A percentile compares a stretch with the other conserved stretches of the same genome.
Evolutionary conservation across 495 filamentous ascomycete species (phyloP).

Genomic region (Aspergillus wentii): DNA sequence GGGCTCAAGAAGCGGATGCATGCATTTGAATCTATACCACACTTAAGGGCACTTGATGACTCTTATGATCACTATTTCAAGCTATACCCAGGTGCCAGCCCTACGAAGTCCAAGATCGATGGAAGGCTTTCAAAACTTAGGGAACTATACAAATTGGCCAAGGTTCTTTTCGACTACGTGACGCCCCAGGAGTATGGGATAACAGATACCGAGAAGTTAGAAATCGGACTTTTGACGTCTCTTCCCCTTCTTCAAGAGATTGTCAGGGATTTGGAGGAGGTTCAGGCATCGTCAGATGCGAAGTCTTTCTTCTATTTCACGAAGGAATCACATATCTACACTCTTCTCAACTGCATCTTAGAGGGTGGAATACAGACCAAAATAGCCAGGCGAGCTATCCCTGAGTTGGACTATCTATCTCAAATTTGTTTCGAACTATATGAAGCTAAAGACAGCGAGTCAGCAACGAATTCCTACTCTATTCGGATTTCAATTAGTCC

Average conservation of each 20-base stretch:
- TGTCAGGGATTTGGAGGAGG: slow-evolving; percentile 92
- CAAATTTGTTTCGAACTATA: slow-evolving; percentile 98
- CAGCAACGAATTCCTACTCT: slow-evolving; percentile 76
- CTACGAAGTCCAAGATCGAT: slow-evolving; percentile 79
- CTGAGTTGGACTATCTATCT: slow-evolving; percentile 94
- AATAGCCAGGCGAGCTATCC: slow-evolving; percentile 84
- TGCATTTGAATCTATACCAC: slow-evolving; percentile 38
- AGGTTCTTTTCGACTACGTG: slow-evolving; percentile 96
- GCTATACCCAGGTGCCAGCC: slow-evolving; percentile 69
- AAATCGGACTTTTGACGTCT: slow-evolving; percentile 92
- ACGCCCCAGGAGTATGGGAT: slow-evolving; percentile 98
- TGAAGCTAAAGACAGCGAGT: slow-evolving; percentile 78
- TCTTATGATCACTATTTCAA: slow-evolving; percentile 74
- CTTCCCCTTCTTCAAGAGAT: slow-evolving; percentile 92
- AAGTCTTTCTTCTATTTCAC: slow-evolving; percentile 99
- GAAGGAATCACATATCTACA: slow-evolving; percentile 98
- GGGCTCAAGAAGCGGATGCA: slow-evolving; percentile 42
- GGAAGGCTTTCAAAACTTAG: slow-evolving; percentile 79
- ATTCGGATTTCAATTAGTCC: slow-evolving; percentile 95
- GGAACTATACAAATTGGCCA: slow-evolving; percentile 87
- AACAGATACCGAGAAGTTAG: slow-evolving; percentile 86
- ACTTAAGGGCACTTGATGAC: slow-evolving; percentile 41
- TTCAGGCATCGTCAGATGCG: slow-evolving; percentile 86
- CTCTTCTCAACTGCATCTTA: slow-evolving; percentile 92
- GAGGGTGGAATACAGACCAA: slow-evolving; percentile 95